Percentiles rank a stretch among this genome's conserved stretches.
These are phyloP conservation scores for Apophysomyces ossiformis DNA, from an alignment of 371 early-diverging fungal species.

Conservation along the genomic window DNA sequence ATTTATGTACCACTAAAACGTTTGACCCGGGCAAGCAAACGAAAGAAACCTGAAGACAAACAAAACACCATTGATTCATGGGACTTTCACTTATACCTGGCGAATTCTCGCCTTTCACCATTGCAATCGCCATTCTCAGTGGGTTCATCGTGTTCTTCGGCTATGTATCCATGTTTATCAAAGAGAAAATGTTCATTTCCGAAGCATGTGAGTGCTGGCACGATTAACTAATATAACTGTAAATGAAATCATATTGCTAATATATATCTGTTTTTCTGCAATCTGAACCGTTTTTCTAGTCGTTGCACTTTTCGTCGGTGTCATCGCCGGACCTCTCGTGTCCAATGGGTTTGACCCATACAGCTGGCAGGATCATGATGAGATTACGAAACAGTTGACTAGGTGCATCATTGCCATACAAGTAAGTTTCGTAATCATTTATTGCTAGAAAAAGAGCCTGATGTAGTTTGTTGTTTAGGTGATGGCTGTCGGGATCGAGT, in stretches of 20 bases:
- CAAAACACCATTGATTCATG: background rate
- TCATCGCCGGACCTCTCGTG: conserved; percentile 80
- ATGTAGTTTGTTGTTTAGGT: conserved; percentile 51
- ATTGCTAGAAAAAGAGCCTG: background rate
- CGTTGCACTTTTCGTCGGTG: conserved; percentile 88
- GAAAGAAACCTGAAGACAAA: background rate
- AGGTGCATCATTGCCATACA: conserved; percentile 84
- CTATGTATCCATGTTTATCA: conserved; percentile 88
- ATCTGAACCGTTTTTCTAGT: conserved; percentile 40
- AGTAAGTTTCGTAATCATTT: conserved; percentile 34
- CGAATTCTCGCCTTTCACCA: conserved; percentile 54
- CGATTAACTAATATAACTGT: background rate
- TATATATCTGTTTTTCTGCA: background rate
- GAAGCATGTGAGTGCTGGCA: conserved; percentile 75
- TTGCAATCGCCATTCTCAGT: conserved; percentile 68
- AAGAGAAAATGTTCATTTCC: conserved; percentile 89
- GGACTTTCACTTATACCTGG: conserved; percentile 46
- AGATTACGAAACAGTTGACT: conserved; percentile 72
- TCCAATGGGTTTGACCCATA: conserved; percentile 68
- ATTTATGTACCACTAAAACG: background rate
- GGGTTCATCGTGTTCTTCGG: conserved; percentile 89
- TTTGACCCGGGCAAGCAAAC: background rate
- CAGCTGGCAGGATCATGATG: conserved; percentile 52
- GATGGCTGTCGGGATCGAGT: conserved; percentile 84
- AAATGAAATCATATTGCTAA: conserved; percentile 1